Base-by-base conservation (phyloP, 192 early-diverging fungal genomes). In the Gigaspora rosea region DNA sequence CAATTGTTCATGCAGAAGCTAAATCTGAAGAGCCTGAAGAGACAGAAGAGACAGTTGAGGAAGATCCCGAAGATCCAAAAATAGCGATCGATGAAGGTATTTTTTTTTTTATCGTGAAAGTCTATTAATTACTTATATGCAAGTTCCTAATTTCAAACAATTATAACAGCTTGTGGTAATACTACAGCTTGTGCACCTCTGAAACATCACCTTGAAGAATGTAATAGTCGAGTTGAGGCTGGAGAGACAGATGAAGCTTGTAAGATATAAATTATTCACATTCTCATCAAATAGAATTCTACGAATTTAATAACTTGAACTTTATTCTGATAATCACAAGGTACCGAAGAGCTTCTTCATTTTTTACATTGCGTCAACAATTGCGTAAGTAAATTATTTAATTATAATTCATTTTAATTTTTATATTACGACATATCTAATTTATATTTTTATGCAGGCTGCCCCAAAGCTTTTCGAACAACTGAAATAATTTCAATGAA, bases 361-460 rank as follows among this genome's bases (percentile, higher is more conserved):
- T 90, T 94, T 78, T 82, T 93, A 86, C 91, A 94, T 86, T 92
- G 91, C 80, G 92, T 91, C 61, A 90, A 92, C 82, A 78, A 89
- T 65, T 94, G 93, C 82, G 92, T 93, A 92, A 90, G 91, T 93
- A 32, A 46, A 36, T 59, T 52, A 15, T 61, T 58, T 73, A 32
- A 18, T 73, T 51, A 52, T 71, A 48, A 36, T 69, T 48, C 8
- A 69, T 22, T 22, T 20, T 2, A 56, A 12, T 51, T 52, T 22
- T 52, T n/a, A n/a, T 54, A 71, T 18, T 22, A 27, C 27, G 1
- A 27, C 27, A 27, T 22, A n/a, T 47, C 12, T 68, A 52, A 4
- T 52, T 9, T 52, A 13, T 51, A 2, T 52, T 52, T 5, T 2
- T 54, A 7, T 27, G 35, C 18, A 73, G 71, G 18, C 56, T 59